These are phyloP conservation scores for Corynespora cassiicola DNA, from an alignment of 2,329 filamentous ascomycete genomes.

Conservation along the genomic window DNA sequence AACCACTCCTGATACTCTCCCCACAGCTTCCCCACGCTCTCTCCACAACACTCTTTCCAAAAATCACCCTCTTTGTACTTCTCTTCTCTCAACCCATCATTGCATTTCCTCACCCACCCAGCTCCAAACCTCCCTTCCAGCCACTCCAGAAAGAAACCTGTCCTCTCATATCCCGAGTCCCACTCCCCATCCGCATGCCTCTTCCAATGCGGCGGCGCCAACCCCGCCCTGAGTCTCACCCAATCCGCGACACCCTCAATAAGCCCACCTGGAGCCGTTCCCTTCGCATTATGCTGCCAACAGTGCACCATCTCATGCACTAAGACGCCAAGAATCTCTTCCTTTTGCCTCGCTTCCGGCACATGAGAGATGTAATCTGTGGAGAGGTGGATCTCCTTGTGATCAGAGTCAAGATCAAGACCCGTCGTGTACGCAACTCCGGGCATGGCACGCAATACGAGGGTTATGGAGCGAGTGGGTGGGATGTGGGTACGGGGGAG, in stretches of 20 bases:
- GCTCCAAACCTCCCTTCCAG: conserved; percentile 69
- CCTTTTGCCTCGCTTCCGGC: conserved; percentile 40
- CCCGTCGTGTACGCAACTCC: conserved; percentile 92
- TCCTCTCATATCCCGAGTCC: conserved; percentile 90
- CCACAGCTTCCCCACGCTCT: conserved; percentile 74
- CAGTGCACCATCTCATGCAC: conserved; percentile 96
- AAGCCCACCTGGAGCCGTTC: conserved; percentile 69
- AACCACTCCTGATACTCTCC: conserved; percentile 68
- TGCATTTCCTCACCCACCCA: conserved; percentile 63
- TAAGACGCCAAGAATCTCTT: conserved; percentile 82
- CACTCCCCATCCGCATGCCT: conserved; percentile 66
- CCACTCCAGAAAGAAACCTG: conserved; percentile 89
- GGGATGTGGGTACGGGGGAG: conserved; percentile 49
- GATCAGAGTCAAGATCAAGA: conserved; percentile 77
- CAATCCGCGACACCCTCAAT: conserved; percentile 94
- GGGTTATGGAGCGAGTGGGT: conserved; percentile 82
- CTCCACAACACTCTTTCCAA: conserved; percentile 73
- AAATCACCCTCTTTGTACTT: conserved; percentile 71
- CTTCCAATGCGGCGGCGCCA: conserved; percentile 86
- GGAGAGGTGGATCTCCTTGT: conserved; percentile 93
- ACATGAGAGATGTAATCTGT: conserved; percentile 70
- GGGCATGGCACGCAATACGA: conserved; percentile 78
- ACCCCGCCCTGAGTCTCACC: conserved; percentile 76
- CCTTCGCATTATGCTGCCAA: conserved; percentile 77
- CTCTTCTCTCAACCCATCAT: conserved; percentile 69